These are phyloP conservation scores for Pugionium cornutum DNA, from an alignment of 345 rosid species.

Conservation along the genomic window DNA sequence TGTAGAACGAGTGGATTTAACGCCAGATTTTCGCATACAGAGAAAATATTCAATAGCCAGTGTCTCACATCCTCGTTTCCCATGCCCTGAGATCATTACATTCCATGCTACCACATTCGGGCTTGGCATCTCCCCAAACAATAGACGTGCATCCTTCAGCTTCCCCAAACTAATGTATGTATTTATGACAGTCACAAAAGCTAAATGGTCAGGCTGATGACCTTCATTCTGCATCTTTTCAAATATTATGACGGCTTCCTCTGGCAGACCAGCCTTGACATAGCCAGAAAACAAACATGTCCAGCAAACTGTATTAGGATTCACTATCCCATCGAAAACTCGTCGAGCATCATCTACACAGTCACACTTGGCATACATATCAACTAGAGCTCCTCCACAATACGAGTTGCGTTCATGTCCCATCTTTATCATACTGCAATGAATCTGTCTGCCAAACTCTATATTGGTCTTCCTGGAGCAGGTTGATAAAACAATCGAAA, in stretches of 20 bases:
- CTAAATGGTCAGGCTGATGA: slow-evolving; percentile 68
- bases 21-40: slow-evolving; percentile 64
- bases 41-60: slow-evolving; percentile 58
- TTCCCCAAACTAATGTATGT: slow-evolving; percentile 62
- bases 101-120: slow-evolving; percentile 92
- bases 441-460: slow-evolving; percentile 58
- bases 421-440: slow-evolving; percentile 60
- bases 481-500: slow-evolving; percentile 71
- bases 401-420: slow-evolving; percentile 59
- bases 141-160: slow-evolving; percentile 60
- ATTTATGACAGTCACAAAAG: slow-evolving; percentile 62
- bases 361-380: slow-evolving; percentile 79
- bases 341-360: slow-evolving; percentile 52
- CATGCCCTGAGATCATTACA: slow-evolving; percentile 90
- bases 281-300: slow-evolving; percentile 86
- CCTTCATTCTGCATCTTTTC: slow-evolving; percentile 58
- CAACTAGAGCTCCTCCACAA: slow-evolving; percentile 75
- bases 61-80: slow-evolving; percentile 61
- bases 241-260: slow-evolving; percentile 64
- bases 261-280: slow-evolving; percentile 61
- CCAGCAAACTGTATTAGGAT: slow-evolving; percentile 78
- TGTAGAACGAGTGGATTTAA: slow-evolving; percentile 79
- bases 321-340: slow-evolving; percentile 59
- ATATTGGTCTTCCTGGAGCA: slow-evolving; percentile 55
- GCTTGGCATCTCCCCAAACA: slow-evolving; percentile 60